These are phyloP conservation scores for Trypethelium eluteriae DNA, from an alignment of 495 filamentous ascomycete genomes.

Conservation along the genomic window DNA sequence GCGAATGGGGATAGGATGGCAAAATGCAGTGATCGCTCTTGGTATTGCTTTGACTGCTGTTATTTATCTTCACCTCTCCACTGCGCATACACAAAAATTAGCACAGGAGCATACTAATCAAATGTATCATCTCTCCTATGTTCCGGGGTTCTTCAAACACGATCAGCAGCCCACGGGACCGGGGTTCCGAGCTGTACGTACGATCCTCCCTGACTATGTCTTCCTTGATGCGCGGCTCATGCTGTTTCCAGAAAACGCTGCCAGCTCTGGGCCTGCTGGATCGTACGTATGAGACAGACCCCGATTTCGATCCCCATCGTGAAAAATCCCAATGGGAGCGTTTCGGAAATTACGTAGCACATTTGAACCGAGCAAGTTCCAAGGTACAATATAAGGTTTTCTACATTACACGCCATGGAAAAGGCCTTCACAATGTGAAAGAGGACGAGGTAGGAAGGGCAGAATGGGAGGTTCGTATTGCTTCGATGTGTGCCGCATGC, in stretches of 20 bases:
- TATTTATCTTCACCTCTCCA: background rate
- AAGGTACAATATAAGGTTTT: conserved; percentile 29
- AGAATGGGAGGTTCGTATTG: conserved; percentile 31
- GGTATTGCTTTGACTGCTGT: background rate
- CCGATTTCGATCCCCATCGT: background rate
- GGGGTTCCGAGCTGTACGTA: background rate
- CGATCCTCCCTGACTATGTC: background rate
- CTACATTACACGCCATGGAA: conserved; percentile 34
- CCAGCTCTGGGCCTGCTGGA: conserved; percentile 58
- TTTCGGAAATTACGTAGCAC: conserved; percentile 25
- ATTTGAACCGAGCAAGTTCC: conserved; percentile 11
- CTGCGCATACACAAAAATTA: background rate
- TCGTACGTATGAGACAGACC: conserved; percentile 47
- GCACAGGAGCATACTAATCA: background rate
- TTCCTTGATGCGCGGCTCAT: background rate
- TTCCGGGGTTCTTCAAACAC: background rate
- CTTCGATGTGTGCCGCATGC: background rate
- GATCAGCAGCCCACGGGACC: background rate
- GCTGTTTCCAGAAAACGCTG: background rate
- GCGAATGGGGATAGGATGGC: background rate
- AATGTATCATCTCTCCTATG: background rate
- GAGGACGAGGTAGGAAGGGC: conserved; percentile 32
- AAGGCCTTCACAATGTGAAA: conserved; percentile 35
- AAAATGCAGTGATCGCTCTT: background rate
- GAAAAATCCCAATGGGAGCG: conserved; percentile 23